Base-by-base conservation (phyloP, 768 basidiomycete species). In the Tylopilus vinaceipallidus region DNA sequence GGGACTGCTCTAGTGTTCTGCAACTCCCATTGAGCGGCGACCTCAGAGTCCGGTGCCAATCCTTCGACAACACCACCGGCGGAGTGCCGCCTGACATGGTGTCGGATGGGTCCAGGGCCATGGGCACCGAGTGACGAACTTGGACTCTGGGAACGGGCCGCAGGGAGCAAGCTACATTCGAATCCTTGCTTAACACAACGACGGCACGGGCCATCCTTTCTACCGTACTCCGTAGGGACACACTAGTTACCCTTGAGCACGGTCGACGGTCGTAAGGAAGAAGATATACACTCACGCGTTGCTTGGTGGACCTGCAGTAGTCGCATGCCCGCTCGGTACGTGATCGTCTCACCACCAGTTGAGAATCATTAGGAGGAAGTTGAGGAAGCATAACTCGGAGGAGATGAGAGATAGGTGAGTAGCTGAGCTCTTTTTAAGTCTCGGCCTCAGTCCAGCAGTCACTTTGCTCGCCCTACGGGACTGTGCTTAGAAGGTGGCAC, bases 111-210 rank as follows among this genome's bases (percentile, higher is more conserved):
- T 34, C 41, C 55, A 42, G 35, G 12, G 12, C 34, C 60, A 24
- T 59, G 60, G 20, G 8, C 40, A 36, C 49, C 32, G 39, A 41
- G 14, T 8, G 42, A 51, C 20, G 47, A 43, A 38, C 52, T 47
- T 38, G 62, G 63, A 44, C 63, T 65, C 51, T 53, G 54, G 19
- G 62, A 65, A 30, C 51, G 60, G 32, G 54, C 33, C 16, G 3
- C 35, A n/a, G 45, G 52, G 26, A 52, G 2, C 11, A 66, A 36
- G 30, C 14, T 46, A 24, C 64, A 66, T 0, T 48, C 34, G 9
- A 57, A 8, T 19, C 22, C 22, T 13, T 53, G 54, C 29, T 1
- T 35, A 40, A 53, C 37, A 52, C 64, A 66, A 24, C 62, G 62
- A 49, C 50, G 41, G 27, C 64, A 66, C 32, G 62, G 52, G 4